phyloP scores from a whole-genome alignment of 768 basidiomycete species.

The Gloeostereum incarnatum region DNA sequence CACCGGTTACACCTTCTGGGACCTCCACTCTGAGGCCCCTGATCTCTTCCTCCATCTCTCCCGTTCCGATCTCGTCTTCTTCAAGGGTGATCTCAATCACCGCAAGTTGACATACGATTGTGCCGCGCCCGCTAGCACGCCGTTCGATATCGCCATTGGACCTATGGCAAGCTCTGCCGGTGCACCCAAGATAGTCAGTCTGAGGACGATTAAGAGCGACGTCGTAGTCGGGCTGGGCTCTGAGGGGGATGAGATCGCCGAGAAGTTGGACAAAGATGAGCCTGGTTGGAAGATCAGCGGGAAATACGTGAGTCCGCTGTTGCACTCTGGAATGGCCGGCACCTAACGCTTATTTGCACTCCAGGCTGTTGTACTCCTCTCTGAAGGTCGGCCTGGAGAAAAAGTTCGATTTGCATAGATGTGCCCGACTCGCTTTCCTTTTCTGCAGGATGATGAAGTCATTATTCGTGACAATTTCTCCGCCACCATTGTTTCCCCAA shows the following conservation, averaged over 20 bases:
- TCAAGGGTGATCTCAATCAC: slow-evolving; percentile 94
- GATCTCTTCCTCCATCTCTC: slow-evolving; percentile 90
- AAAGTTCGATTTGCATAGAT: slow-evolving; percentile 65
- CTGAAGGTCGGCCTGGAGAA: slow-evolving; percentile 84
- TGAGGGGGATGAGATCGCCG: slow-evolving; percentile 60
- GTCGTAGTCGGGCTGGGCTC: slow-evolving; percentile 83
- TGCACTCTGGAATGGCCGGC: slow-evolving; percentile 1
- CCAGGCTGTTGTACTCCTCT: slow-evolving; percentile 81
- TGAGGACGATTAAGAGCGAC: slow-evolving; percentile 92
- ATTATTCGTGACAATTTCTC: neutral
- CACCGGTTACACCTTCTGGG: slow-evolving; percentile 95
- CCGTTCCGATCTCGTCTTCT: slow-evolving; percentile 82
- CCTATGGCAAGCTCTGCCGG: slow-evolving; percentile 86
- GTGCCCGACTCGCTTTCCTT: too few relatives aligned
- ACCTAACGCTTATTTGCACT: slow-evolving; percentile 2
- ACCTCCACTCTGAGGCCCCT: slow-evolving; percentile 73
- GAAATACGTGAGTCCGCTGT: slow-evolving; percentile 71
- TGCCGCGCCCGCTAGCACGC: slow-evolving; percentile 76
- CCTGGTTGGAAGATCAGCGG: slow-evolving; percentile 97
- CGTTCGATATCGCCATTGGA: slow-evolving; percentile 86
- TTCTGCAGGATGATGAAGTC: too few relatives aligned
- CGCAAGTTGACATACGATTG: slow-evolving; percentile 86
- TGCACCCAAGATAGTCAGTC: slow-evolving; percentile 76
- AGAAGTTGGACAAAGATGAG: slow-evolving; percentile 75
- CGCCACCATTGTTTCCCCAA: too few relatives aligned